phyloP scores from a whole-genome alignment of 257 asterid genomes.

The Primulina tabacum region DNA sequence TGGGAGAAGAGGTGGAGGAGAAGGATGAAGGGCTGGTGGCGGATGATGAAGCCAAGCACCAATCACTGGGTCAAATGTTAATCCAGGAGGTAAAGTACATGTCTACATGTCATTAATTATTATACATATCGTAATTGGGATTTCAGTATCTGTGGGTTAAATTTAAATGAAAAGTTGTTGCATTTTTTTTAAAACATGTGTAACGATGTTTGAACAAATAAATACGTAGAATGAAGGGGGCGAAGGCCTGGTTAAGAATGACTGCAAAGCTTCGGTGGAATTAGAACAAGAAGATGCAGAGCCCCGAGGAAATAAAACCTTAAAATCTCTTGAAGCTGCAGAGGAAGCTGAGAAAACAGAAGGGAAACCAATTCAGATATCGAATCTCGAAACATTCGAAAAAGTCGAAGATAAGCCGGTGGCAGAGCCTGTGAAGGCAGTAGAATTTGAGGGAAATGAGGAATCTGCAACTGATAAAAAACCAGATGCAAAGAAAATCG shows the following conservation, averaged over 20 bases:
- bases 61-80: slow-evolving; percentile 44
- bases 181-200: too few species aligned
- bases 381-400: neutral
- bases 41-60: slow-evolving; percentile 34
- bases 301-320: too few species aligned
- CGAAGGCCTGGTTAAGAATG: neutral
- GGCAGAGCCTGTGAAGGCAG: neutral
- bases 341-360: neutral
- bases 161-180: too few species aligned
- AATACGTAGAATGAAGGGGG: neutral
- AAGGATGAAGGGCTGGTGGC: slow-evolving; percentile 28
- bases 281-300: neutral
- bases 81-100: slow-evolving; percentile 38
- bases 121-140: too few species aligned
- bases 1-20: neutral
- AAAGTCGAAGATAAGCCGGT: neutral
- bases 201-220: neutral
- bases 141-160: too few species aligned
- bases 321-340: too few species aligned
- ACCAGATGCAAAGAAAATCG: neutral
- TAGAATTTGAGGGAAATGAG: neutral
- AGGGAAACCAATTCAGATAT: neutral
- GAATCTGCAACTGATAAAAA: neutral
- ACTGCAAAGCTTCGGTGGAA: neutral
- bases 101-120: neutral